Base-by-base conservation (phyloP, 768 basidiomycete species). In the Mrakia gelida region DNA sequence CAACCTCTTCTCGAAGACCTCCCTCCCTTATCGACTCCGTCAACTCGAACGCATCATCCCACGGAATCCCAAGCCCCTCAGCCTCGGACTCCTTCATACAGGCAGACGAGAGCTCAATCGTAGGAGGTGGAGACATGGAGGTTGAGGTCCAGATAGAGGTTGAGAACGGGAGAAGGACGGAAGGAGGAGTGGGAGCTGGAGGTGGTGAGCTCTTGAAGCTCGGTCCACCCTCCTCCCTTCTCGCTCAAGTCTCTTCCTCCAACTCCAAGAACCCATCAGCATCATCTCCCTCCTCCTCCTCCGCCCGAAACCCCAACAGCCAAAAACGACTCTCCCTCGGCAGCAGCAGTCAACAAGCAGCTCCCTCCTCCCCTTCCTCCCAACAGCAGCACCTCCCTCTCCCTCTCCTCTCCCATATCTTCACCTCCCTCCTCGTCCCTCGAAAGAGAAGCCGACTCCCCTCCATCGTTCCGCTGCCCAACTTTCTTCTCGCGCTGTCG, bases 401-500 rank as follows among this genome's bases (percentile, higher is more conserved):
- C 38, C 18, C 67, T 41, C 67, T 70, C 18, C 67, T 70, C 34
- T 70, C 67, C 8, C 67, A 70, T 41, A 23, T 70, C 67, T 70
- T 70, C 38, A 45, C 67, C 67, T 26, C 38, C 67, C 38, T 70
- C 67, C 67, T 70, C 67, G 67, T 70, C 23, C 41, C 67, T 45
- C 41, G 67, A 26, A 34, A 41, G 13, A 41, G 67, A 23, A 70
- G 26, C 23, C 18, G 26, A 70, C 26, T 21, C 38, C 67, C 67
- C 26, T 61, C 73, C 26, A 34, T 73, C 30, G 52, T 62, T 10
- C 73, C 73, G 9, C 32, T 73, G 9, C 73, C 73, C 38, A 73
- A 73, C 32, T 34, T 73, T 15, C 26, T 59, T 28, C 54, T 73
- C 26, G 4, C 73, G 4, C 73, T 73, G 8, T 73, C 54, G n/a